Percentiles rank a stretch among this genome's conserved stretches.
Evolutionary conservation across 2,329 filamentous ascomycete species (phyloP).

Genomic region (Coleophoma cylindrospora): DNA sequence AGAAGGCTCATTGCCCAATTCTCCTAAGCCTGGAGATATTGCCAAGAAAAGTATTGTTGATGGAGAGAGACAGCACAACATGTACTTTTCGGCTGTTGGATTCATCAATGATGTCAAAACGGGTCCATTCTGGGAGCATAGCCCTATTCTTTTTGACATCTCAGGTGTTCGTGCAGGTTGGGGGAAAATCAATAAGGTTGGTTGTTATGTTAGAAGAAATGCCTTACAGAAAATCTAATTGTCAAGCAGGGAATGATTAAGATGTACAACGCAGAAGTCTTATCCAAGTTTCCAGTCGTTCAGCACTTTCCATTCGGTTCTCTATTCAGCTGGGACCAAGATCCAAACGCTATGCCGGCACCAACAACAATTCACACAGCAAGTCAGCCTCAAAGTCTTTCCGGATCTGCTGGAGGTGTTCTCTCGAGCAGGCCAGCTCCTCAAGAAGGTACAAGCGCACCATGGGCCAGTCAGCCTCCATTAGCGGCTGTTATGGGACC

Average conservation of each 20-base stretch:
- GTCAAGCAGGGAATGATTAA: conserved; percentile 81
- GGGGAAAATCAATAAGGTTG: conserved; percentile 92
- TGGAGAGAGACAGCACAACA: conserved; percentile 59
- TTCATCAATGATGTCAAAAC: conserved; percentile 98
- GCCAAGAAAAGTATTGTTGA: conserved; percentile 60
- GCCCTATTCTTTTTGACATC: conserved; percentile 89
- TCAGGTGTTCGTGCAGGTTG: conserved; percentile 89
- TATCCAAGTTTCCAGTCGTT: conserved; percentile 97
- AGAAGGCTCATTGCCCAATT: conserved; percentile 70
- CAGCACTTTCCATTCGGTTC: conserved; percentile 88
- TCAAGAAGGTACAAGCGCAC: conserved; percentile 20
- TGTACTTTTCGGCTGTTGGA: conserved; percentile 94
- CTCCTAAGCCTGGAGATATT: conserved; percentile 69
- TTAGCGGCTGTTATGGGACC: conserved; percentile 9
- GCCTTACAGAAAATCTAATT: too few relatives aligned
- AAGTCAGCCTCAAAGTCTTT: conserved; percentile 40
- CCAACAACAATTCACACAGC: conserved; percentile 50
- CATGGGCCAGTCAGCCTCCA: conserved; percentile 15
- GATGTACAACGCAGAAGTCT: conserved; percentile 96
- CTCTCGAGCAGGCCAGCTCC: conserved; percentile 9
- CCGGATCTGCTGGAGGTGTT: conserved; percentile 6
- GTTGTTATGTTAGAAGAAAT: not conserved
- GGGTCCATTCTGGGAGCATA: conserved; percentile 96
- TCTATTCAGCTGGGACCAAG: conserved; percentile 70
- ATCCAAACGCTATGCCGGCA: conserved; percentile 52